Conservation (phyloP, 2,329 filamentous ascomycete genomes). For the Thyridium curvatum region DNA sequence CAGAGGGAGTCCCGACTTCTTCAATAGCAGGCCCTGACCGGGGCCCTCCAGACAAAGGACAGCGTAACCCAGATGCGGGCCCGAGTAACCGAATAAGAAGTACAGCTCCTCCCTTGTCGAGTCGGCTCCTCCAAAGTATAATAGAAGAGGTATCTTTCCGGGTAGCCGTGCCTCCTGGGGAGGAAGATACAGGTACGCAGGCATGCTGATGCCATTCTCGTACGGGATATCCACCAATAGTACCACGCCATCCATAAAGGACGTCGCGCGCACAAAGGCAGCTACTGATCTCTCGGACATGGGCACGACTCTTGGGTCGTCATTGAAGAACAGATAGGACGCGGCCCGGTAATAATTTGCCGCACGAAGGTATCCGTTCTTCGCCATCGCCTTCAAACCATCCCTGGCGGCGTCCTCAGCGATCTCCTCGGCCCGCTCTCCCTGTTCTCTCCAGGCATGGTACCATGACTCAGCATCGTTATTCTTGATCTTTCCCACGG, state of each 20-base stretch:
- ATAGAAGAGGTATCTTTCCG: constrained; percentile 17
- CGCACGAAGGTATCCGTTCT: constrained; percentile 21
- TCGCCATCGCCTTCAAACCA: constrained; percentile 8
- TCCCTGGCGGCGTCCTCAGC: constrained; percentile 15
- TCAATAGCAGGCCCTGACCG: constrained; percentile 25
- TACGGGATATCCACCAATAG: constrained; percentile 20
- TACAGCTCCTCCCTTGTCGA: constrained; percentile 25
- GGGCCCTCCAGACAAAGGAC: constrained; percentile 31
- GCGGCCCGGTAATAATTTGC: constrained; percentile 19
- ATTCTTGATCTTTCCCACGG: constrained; percentile 18
- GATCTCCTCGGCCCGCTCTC: constrained; percentile 15
- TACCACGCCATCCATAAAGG: constrained; percentile 7
- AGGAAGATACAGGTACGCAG: constrained; percentile 20
- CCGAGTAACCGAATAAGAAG: constrained; percentile 12
- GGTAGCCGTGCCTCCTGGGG: constrained; percentile 6
- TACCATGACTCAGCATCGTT: constrained; percentile 23
- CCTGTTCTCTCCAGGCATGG: constrained; percentile 14
- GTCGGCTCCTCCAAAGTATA: constrained; percentile 21
- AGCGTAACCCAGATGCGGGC: constrained; percentile 22
- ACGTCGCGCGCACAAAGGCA: constrained; percentile 1
- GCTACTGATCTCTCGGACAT: constrained; percentile 2
- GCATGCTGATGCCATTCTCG: constrained; percentile 13
- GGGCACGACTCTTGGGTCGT: constrained; percentile 3
- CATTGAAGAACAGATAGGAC: constrained; percentile 3
- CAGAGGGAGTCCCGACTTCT: constrained; percentile 11